Base-by-base conservation (phyloP, 768 basidiomycete species). In the Russula foetens region DNA sequence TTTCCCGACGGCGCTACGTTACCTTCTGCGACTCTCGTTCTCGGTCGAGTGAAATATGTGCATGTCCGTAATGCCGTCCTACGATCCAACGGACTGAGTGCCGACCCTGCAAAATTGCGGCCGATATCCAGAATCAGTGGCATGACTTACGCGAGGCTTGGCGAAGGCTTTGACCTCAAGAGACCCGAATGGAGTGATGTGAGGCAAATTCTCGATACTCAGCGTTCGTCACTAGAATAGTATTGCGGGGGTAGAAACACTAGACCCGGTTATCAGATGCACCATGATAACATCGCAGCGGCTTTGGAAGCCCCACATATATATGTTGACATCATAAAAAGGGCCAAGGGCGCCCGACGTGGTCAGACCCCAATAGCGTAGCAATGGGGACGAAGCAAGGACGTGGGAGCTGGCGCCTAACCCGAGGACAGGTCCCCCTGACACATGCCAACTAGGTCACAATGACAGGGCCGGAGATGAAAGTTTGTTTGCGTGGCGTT, bases 41-140 rank as follows among this genome's bases (percentile, higher is more conserved):
- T 86, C 44, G 83, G 84, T 24, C 73, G 78, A 39, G 77, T 85
- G 65, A 83, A 81, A 69, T 72, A 72, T 49, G 71, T 80, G 5
- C 83, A 84, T 70, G 75, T 81, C 54, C 75, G 79, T 50, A 73
- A 79, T 62, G 75, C 78, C 21, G 76, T 82, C 31, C 69, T 84
- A 59, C 69, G 66, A 51, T 70, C 72, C 17, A 76, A 77, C 57
- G 75, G 77, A 15, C 67, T 69, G 28, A 68, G 67, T 38, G 70
- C 84, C 45, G 79, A 84, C 69, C 74, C 77, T 17, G 70, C 63
- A 7, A 82, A 80, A 70, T 73, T 83, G 53, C 73, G 76, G 6
- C 73, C 79, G 6, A 70, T 84, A 48, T 76, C 77, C 15, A 75
- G 87, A 45, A 71, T 89, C 35, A 85, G 82, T 35, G 84, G 81